phyloP scores from a whole-genome alignment of 331 rosid genomes.

The Pyracantha coccinea region DNA sequence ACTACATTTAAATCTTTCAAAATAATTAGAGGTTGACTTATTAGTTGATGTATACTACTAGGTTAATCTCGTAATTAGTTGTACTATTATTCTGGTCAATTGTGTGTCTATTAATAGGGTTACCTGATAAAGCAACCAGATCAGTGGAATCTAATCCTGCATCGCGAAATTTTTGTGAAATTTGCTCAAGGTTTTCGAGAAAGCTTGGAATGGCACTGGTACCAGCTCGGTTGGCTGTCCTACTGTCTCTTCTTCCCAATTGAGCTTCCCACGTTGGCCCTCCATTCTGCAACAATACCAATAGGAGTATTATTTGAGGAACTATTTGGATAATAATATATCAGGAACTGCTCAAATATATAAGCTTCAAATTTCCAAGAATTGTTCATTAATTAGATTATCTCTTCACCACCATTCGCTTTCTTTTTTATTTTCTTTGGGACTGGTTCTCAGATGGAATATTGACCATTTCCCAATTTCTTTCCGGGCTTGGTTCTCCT shows the following conservation, averaged over 20 bases:
- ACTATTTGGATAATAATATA: background rate
- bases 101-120: background rate
- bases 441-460: background rate
- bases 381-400: background rate
- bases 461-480: background rate
- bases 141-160: conserved; percentile 24
- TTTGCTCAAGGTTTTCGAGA: background rate
- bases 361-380: background rate
- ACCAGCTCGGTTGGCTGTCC: conserved; percentile 15
- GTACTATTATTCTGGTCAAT: background rate
- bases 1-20: too few relatives aligned
- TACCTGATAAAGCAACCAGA: conserved; percentile 34
- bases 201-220: conserved; percentile 21
- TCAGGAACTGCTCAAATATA: background rate
- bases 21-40: background rate
- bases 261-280: conserved; percentile 29
- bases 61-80: background rate
- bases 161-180: conserved; percentile 7
- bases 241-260: conserved; percentile 39
- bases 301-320: background rate
- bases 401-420: background rate
- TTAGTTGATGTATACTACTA: background rate
- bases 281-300: conserved; percentile 13
- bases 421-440: background rate
- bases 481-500: too few relatives aligned